Evolutionary conservation across 257 asterid genomes (phyloP).

Genomic region (Voacanga thouarsii): DNA sequence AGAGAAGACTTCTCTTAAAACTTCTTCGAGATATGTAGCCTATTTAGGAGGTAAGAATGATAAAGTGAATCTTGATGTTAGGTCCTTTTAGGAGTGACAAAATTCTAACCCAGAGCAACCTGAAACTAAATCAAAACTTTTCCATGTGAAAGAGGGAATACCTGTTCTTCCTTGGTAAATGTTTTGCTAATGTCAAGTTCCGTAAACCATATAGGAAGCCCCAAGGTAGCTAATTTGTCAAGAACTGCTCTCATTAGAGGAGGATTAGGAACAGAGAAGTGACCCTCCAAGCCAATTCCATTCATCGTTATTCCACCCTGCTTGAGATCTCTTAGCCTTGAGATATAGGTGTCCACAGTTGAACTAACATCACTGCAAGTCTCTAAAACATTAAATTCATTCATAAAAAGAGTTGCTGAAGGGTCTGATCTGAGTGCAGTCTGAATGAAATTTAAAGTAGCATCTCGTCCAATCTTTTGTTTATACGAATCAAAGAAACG

Average conservation of each 20-base stretch:
- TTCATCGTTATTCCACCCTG: constrained; percentile 37
- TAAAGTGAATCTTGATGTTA: background rate
- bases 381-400: constrained; percentile 49
- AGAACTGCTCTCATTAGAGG: constrained; percentile 45
- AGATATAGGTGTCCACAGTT: constrained; percentile 39
- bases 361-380: constrained; percentile 40
- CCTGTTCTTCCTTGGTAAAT: constrained; percentile 41
- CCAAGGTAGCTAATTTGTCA: constrained; percentile 48
- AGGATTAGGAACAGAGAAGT: constrained; percentile 42
- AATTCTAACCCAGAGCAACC: background rate
- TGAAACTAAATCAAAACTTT: background rate
- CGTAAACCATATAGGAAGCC: constrained; percentile 50
- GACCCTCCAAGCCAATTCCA: constrained; percentile 53
- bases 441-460: constrained; percentile 33
- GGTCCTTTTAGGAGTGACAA: no score
- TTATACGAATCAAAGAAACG: constrained; percentile 38
- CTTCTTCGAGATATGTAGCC: constrained; percentile 50
- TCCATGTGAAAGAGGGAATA: background rate
- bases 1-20: constrained; percentile 49
- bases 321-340: constrained; percentile 34
- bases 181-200: constrained; percentile 47
- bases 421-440: constrained; percentile 41
- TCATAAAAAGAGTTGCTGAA: constrained; percentile 42
- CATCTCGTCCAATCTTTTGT: constrained; percentile 38
- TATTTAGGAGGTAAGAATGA: constrained; percentile 1